Evolutionary conservation across 2,329 filamentous ascomycete genomes (phyloP).

Genomic region (Corniculantispora saksenae): DNA sequence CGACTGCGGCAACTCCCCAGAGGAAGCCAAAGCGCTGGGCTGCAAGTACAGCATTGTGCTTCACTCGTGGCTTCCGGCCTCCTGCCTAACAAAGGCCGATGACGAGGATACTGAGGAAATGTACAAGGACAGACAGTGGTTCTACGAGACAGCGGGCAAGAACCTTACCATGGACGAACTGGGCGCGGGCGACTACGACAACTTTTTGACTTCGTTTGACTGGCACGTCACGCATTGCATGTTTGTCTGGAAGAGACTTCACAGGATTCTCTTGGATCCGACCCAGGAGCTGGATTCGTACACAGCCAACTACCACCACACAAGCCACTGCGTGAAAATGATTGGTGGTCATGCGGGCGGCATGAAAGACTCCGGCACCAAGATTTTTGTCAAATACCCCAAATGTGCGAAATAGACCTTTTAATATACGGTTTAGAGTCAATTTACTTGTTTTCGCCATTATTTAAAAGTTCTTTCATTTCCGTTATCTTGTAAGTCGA

Average conservation of each 20-base stretch:
- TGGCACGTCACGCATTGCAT: constrained; percentile 27
- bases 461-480: no score
- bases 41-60: constrained; percentile 25
- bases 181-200: constrained; percentile 21
- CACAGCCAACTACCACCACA: constrained; percentile 26
- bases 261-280: constrained; percentile 23
- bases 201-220: constrained; percentile 25
- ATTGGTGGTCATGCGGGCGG: constrained; percentile 21
- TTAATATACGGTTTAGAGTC: background rate
- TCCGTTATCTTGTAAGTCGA: no score
- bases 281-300: constrained; percentile 24
- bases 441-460: background rate
- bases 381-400: constrained; percentile 26
- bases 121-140: constrained; percentile 24
- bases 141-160: constrained; percentile 18
- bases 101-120: constrained; percentile 27
- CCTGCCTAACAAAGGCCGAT: constrained; percentile 24
- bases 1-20: constrained; percentile 26
- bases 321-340: constrained; percentile 26
- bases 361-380: constrained; percentile 24
- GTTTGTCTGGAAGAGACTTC: constrained; percentile 27
- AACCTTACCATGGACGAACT: constrained; percentile 25
- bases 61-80: constrained; percentile 26
- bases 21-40: constrained; percentile 20
- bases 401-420: constrained; percentile 18